Evolutionary conservation across 2,329 filamentous ascomycete species (phyloP).

Genomic region (Camptophora hylomeconis): DNA sequence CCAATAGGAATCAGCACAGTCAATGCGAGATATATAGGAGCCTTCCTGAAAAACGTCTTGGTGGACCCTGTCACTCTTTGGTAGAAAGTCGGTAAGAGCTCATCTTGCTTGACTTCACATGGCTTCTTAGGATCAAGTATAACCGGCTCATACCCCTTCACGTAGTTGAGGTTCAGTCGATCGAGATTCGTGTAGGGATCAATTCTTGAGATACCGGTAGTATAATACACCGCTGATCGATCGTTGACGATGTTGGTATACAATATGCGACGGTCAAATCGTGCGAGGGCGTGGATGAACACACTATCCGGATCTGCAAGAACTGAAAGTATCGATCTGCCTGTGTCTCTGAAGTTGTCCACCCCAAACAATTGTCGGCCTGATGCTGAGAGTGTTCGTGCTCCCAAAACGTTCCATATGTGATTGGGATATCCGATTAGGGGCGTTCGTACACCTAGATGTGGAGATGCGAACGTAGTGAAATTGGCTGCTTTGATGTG

Average conservation of each 20-base stretch:
- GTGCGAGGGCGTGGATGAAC: conserved; percentile 66
- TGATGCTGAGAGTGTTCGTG: conserved; percentile 66
- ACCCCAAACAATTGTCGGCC: conserved; percentile 79
- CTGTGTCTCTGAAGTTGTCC: conserved; percentile 72
- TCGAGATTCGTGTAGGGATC: conserved; percentile 64
- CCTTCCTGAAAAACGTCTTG: conserved; percentile 32
- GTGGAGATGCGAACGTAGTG: conserved; percentile 78
- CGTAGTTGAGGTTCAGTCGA: conserved; percentile 57
- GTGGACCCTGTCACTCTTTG: conserved; percentile 24
- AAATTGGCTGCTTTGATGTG: conserved; percentile 81
- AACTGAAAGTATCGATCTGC: conserved; percentile 64
- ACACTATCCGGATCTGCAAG: conserved; percentile 74
- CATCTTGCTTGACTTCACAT: conserved; percentile 33
- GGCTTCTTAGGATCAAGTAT: conserved; percentile 58
- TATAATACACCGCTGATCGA: conserved; percentile 68
- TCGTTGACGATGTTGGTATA: conserved; percentile 88
- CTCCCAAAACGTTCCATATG: conserved; percentile 73
- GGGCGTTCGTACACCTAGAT: conserved; percentile 63
- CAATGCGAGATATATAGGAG: conserved; percentile 54
- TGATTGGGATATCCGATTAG: conserved; percentile 51
- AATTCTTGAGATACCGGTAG: conserved; percentile 60
- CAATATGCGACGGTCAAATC: conserved; percentile 62
- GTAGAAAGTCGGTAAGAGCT: conserved; percentile 23
- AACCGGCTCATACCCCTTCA: conserved; percentile 60
- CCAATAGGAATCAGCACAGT: conserved; percentile 62